Conservation (phyloP, 257 asterid genomes). For the Rubia yunnanensis region DNA sequence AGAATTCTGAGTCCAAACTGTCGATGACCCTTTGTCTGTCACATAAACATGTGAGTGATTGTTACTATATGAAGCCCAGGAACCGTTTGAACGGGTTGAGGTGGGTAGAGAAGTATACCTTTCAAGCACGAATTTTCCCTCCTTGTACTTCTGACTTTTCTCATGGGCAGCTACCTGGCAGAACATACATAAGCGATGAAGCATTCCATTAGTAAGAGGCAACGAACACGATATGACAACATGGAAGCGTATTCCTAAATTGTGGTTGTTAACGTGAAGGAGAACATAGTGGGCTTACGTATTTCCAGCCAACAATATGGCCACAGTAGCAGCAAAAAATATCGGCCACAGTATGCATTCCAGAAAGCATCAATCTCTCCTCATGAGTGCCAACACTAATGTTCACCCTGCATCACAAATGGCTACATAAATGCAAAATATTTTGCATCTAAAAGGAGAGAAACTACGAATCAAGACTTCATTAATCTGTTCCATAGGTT, state of each 20-base stretch:
- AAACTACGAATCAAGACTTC: not conserved
- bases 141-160: conserved; percentile 66
- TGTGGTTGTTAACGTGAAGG: too few species aligned
- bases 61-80: not conserved
- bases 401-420: conserved; percentile 36
- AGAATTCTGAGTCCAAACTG: conserved; percentile 56
- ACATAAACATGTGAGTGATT: not conserved
- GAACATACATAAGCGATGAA: not conserved
- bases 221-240: not conserved
- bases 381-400: conserved; percentile 55
- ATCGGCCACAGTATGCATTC: conserved; percentile 73
- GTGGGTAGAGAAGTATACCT: conserved; percentile 24
- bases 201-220: not conserved
- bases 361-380: conserved; percentile 74
- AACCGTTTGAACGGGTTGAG: not conserved
- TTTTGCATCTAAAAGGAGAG: not conserved
- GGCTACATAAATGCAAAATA: not conserved
- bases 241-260: too few species aligned
- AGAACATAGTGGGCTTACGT: conserved; percentile 30
- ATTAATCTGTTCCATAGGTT: not conserved
- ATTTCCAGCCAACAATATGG: conserved; percentile 84
- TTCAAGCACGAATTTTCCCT: conserved; percentile 75
- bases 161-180: conserved; percentile 61
- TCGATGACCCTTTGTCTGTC: conserved; percentile 58
- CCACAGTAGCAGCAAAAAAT: conserved; percentile 74